Evolutionary conservation across 1,284 basidiomycete genomes (phyloP), one percentile per base, ranked within the genome.

Genomic region (Dichomitus squalens): DNA sequence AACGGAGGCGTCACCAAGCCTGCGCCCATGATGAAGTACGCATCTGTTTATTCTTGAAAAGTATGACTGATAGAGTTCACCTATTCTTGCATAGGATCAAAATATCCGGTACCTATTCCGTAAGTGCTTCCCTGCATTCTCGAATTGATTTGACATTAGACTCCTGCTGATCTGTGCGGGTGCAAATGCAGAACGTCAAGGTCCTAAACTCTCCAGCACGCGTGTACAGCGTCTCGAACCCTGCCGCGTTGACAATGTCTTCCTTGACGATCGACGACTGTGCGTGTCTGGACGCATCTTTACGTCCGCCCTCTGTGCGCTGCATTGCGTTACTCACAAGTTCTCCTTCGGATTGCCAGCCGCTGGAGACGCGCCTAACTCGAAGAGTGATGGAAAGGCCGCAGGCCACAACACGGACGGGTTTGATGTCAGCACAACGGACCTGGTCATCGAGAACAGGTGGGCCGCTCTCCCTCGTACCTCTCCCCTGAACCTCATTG

Each of bases 391-490:
- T 34, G 77, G 79, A 16, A 58, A 68, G 53, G 55, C 69, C 14
- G 70, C 73, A 9, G 74, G 72, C 0, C 71, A 72, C 60, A 75
- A 75, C 60, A 87, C 84, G 1, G 83, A 86, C 54, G 82, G 81
- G 2, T 85, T 86, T 58, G 83, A 86, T 57, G 69, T 73, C 61
- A 49, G 57, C 54, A 79, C 79, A 3, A 74, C 69, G 1, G 64
- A 82, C 55, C 50, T 86, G 41, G 73, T 73, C 9, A 80, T 84
- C 53, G 65, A 75, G 60, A 72, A 79, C 60, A 67, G 70, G 67
- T 63, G 23, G 11, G 54, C 18, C 7, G 2, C 9, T 33, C 31
- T 21, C 8, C 5, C 18, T 33, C n/a, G 8, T 11, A 11, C 2
- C 12, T 6, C 1, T 18, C 12, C 7, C 12, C 1, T 9, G 27